These are phyloP conservation scores for Testicularia cyperi DNA, from an alignment of 1,284 basidiomycete genomes.

Conservation along the genomic window DNA sequence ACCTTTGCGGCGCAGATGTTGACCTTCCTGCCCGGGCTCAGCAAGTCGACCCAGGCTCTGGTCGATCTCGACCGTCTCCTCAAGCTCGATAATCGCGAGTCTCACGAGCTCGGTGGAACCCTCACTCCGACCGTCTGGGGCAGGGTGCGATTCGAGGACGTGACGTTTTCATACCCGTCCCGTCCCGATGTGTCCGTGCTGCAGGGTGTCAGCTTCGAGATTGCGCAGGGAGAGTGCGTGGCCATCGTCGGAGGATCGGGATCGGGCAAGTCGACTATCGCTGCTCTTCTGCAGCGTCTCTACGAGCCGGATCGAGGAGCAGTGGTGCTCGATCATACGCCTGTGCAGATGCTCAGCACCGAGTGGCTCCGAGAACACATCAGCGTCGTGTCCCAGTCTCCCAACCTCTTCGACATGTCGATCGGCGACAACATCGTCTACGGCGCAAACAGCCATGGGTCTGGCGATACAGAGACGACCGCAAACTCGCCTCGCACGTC, in stretches of 20 bases:
- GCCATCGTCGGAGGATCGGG: slow-evolving; percentile 55
- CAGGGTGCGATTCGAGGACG: slow-evolving; percentile 36
- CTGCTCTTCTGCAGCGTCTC: slow-evolving; percentile 49
- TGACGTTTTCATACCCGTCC: slow-evolving; percentile 43
- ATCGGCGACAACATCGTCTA: slow-evolving; percentile 50
- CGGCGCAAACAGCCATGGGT: slow-evolving; percentile 26
- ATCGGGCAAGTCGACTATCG: slow-evolving; percentile 54
- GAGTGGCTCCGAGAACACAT: slow-evolving; percentile 47
- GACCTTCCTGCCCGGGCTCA: slow-evolving; percentile 66
- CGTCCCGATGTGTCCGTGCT: slow-evolving; percentile 26
- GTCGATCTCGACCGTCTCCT: slow-evolving; percentile 76
- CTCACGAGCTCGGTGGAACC: slow-evolving; percentile 4
- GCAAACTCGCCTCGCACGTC: too few species aligned
- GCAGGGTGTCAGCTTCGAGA: slow-evolving; percentile 15
- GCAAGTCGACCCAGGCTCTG: slow-evolving; percentile 65
- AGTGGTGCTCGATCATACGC: slow-evolving; percentile 35
- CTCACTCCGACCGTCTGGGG: slow-evolving; percentile 11
- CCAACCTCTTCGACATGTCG: slow-evolving; percentile 46
- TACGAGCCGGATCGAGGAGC: slow-evolving; percentile 48
- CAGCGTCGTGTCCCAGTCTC: slow-evolving; percentile 46
- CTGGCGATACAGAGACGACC: too few species aligned
- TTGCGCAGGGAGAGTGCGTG: slow-evolving; percentile 48
- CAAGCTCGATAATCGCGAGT: slow-evolving; percentile 3
- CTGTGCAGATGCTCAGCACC: slow-evolving; percentile 9
- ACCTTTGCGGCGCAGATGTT: slow-evolving; percentile 87